Percentiles rank a stretch among this genome's conserved stretches.
Evolutionary conservation across 1,284 basidiomycete species (phyloP).

Genomic region (Ceratobasidium sp.): DNA sequence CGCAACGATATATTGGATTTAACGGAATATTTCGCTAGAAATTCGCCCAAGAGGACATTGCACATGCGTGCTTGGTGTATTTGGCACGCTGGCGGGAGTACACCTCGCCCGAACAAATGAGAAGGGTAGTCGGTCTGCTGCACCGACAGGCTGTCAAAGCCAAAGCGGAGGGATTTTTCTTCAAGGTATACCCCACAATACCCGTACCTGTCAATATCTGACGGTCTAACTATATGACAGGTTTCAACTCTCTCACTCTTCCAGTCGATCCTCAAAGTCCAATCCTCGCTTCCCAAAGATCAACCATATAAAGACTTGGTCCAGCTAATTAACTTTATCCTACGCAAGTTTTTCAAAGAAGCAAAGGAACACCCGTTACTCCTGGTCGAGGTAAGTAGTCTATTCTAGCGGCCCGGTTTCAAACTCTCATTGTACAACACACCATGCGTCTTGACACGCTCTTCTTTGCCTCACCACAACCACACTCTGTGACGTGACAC

Average conservation of each 20-base stretch:
- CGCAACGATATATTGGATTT: conserved; percentile 1
- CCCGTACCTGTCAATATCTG: neutral
- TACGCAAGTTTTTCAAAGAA: conserved; percentile 91
- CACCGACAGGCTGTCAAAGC: conserved; percentile 88
- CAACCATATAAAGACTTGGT: conserved; percentile 83
- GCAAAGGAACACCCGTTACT: conserved; percentile 81
- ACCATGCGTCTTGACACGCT: neutral
- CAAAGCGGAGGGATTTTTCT: conserved; percentile 90
- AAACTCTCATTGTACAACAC: neutral
- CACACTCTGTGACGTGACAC: neutral
- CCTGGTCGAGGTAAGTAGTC: conserved; percentile 70
- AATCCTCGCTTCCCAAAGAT: conserved; percentile 74
- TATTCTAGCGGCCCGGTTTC: conserved; percentile 23
- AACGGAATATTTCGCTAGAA: conserved; percentile 55
- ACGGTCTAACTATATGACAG: conserved; percentile 54
- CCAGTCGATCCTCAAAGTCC: conserved; percentile 78
- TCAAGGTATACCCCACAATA: conserved; percentile 67
- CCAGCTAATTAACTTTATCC: conserved; percentile 79
- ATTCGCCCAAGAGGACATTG: conserved; percentile 84
- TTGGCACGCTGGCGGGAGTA: conserved; percentile 83
- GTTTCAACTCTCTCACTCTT: conserved; percentile 86
- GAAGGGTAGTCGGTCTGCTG: conserved; percentile 82
- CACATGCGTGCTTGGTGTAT: conserved; percentile 80
- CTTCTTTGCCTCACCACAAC: neutral
- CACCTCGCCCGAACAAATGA: conserved; percentile 78